Percentiles rank a stretch among this genome's conserved stretches.
Evolutionary conservation across 805 yeast genomes (phyloP).

Genomic region (Soucietia sequanensis): DNA sequence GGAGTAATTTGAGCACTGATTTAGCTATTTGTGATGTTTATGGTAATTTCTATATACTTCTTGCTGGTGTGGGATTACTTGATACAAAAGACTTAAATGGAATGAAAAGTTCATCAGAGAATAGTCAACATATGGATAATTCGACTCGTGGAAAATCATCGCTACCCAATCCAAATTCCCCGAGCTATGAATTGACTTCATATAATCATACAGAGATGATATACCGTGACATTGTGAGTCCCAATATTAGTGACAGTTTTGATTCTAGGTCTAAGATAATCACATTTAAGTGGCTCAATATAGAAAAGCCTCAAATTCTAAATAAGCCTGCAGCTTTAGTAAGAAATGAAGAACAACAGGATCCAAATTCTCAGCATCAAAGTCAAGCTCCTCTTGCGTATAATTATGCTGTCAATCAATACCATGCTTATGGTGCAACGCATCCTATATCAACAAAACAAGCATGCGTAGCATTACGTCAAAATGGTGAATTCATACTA

Average conservation of each 20-base stretch:
- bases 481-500: slow-evolving; percentile 57
- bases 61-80: slow-evolving; percentile 42
- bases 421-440: slow-evolving; percentile 56
- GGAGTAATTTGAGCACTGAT: slow-evolving; percentile 81
- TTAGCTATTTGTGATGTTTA: slow-evolving; percentile 72
- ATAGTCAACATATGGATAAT: slow-evolving; percentile 19
- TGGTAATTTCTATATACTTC: slow-evolving; percentile 53
- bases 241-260: slow-evolving; percentile 6
- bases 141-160: too few relatives aligned
- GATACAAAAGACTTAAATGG: slow-evolving; percentile 23
- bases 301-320: slow-evolving; percentile 64
- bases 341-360: slow-evolving; percentile 8
- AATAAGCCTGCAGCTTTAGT: slow-evolving; percentile 55
- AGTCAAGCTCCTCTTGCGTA: slow-evolving; percentile 25
- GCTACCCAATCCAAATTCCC: slow-evolving; percentile 12
- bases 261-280: slow-evolving; percentile 19
- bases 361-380: not conserved
- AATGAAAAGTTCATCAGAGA: slow-evolving; percentile 13
- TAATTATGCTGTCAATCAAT: slow-evolving; percentile 58
- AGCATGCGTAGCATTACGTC: slow-evolving; percentile 66
- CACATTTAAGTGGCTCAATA: slow-evolving; percentile 69
- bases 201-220: slow-evolving; percentile 48
- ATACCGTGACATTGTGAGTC: slow-evolving; percentile 38
- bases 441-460: slow-evolving; percentile 70
- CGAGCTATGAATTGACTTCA: slow-evolving; percentile 42